Base-by-base conservation (phyloP, 768 basidiomycete species). In the Myochromella boudieri region DNA sequence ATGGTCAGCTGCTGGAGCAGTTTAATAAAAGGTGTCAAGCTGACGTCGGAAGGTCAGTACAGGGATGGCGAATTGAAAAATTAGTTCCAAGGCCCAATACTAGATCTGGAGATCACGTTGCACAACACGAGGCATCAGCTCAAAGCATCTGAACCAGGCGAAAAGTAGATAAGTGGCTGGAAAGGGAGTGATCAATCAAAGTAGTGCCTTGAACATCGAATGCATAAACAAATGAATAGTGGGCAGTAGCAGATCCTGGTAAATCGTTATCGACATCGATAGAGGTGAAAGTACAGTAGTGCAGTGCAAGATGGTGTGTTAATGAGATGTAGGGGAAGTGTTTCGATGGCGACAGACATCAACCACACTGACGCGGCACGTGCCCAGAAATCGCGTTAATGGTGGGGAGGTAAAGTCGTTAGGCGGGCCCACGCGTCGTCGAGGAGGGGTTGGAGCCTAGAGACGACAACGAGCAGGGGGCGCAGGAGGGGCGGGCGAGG, bases 201-300 rank as follows among this genome's bases (percentile, higher is more conserved):
- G 6, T 10, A 42, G 17, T 41, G 39, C 39, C 39, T 21, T 24
- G 31, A 43, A 28, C 24, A 11, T 20, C n/a, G n/a, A n/a, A 42
- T 24, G 24, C 8, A n/a, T n/a, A 27, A 27, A 21, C 18, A 15
- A 32, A 33, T 33, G 42, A 34, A 43, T 43, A 32, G 31, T 43
- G 42, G 11, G 4, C 20, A 33, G 21, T 49, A 39, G 36, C 38
- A 45, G 50, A 52, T 50, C 45, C 24, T 33, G 25, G 44, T 46
- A 48, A 56, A 51, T 56, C 49, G 49, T 45, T 53, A 56, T 56
- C 55, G 48, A 28, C 42, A 55, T 52, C 47, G 39, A 49, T 52
- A 22, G 27, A 39, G 49, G 46, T 51, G 44, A n/a, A 40, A 5
- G 15, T 32, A 28, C 7, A 22, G 31, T 3, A 28, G n/a, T 29